These are phyloP conservation scores for Entomortierella beljakovae DNA, from an alignment of 192 early-diverging fungal species.

Conservation along the genomic window DNA sequence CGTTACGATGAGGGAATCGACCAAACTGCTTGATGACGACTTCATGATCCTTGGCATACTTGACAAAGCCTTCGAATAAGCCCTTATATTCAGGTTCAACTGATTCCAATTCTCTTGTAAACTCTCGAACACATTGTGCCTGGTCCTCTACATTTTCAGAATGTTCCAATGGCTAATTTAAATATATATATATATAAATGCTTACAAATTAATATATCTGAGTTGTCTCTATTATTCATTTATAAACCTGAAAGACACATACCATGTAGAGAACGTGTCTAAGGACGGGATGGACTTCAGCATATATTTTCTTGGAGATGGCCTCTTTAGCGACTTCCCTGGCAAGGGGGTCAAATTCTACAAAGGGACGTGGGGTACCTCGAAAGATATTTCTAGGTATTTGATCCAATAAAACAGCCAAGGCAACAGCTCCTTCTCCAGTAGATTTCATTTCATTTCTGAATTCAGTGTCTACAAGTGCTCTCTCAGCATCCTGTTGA, in stretches of 20 bases:
- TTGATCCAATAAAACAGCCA: conserved; percentile 70
- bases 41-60: conserved; percentile 60
- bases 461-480: conserved; percentile 24
- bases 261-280: conserved; percentile 63
- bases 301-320: conserved; percentile 59
- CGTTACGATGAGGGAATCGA: conserved; percentile 71
- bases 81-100: conserved; percentile 53
- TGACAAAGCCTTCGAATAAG: conserved; percentile 46
- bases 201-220: neutral
- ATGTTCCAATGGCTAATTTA: conserved; percentile 67
- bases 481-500: conserved; percentile 27
- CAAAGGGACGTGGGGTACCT: conserved; percentile 62
- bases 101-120: conserved; percentile 39
- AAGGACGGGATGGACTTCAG: conserved; percentile 62
- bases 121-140: conserved; percentile 62
- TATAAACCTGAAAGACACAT: neutral
- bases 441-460: conserved; percentile 10
- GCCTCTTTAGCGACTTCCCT: conserved; percentile 62
- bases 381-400: conserved; percentile 76
- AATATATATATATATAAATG: neutral
- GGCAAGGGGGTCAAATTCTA: conserved; percentile 63
- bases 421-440: conserved; percentile 25
- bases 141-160: conserved; percentile 72
- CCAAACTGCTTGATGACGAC: conserved; percentile 70
- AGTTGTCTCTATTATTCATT: too few species aligned